Percentiles rank a stretch among this genome's conserved stretches.
Conservation (phyloP, 2,329 filamentous ascomycete species). For the Cladosporium sp. region DNA sequence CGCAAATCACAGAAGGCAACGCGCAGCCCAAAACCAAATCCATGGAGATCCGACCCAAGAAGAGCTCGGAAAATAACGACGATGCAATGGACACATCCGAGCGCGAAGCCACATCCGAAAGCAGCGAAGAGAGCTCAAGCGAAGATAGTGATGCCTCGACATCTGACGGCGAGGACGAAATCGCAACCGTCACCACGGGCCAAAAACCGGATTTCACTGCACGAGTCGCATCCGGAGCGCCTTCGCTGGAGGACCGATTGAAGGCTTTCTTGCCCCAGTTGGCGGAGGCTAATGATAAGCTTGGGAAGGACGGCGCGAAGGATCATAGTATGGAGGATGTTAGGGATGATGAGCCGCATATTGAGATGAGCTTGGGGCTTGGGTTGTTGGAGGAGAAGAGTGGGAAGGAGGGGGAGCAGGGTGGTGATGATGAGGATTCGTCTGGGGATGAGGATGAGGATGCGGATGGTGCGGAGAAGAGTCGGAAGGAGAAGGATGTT, state of each 20-base stretch:
- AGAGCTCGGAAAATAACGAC: no score
- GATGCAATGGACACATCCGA: neutral
- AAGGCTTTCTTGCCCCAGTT: slow-evolving; percentile 29
- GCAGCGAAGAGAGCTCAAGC: neutral
- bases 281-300: slow-evolving; percentile 27
- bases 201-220: slow-evolving; percentile 5
- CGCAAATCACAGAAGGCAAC: no score
- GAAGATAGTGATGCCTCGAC: neutral
- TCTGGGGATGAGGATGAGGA: slow-evolving; percentile 9
- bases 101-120: neutral
- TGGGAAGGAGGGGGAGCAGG: slow-evolving; percentile 11
- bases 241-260: slow-evolving; percentile 21
- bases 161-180: neutral
- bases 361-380: slow-evolving; percentile 33
- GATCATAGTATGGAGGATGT: slow-evolving; percentile 28
- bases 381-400: slow-evolving; percentile 31
- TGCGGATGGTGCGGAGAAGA: slow-evolving; percentile 1
- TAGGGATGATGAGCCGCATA: slow-evolving; percentile 29
- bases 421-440: slow-evolving; percentile 15
- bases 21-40: no score
- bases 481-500: slow-evolving; percentile 18
- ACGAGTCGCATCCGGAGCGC: neutral
- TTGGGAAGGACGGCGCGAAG: slow-evolving; percentile 21
- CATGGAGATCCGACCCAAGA: no score
- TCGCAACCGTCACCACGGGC: slow-evolving; percentile 8